These are phyloP conservation scores for Clathrus columnatus DNA, from an alignment of 768 basidiomycete genomes.

Conservation along the genomic window DNA sequence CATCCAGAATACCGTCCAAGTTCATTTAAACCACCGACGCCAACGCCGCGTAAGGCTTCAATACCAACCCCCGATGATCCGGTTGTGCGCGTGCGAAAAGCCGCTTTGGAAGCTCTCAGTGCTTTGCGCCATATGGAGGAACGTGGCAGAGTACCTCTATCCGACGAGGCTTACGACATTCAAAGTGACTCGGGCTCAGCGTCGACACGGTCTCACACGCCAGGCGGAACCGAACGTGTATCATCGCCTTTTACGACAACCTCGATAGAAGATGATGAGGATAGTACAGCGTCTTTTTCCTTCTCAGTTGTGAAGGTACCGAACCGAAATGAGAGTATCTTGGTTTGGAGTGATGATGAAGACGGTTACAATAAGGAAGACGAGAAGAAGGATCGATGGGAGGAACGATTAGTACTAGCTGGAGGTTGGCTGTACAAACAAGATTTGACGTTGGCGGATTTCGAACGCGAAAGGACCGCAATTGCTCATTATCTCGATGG, in stretches of 20 bases:
- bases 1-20: constrained; percentile 45
- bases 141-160: constrained; percentile 59
- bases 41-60: constrained; percentile 28
- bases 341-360: constrained; percentile 77
- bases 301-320: constrained; percentile 64
- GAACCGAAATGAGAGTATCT: constrained; percentile 53
- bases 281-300: constrained; percentile 54
- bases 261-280: constrained; percentile 27
- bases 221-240: constrained; percentile 10
- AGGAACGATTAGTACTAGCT: constrained; percentile 69
- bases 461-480: constrained; percentile 48
- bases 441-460: constrained; percentile 44
- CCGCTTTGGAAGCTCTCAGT: constrained; percentile 77
- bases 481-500: constrained; percentile 59
- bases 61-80: constrained; percentile 42
- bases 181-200: constrained; percentile 57
- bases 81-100: constrained; percentile 58
- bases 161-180: constrained; percentile 76
- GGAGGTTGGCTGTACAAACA: constrained; percentile 78
- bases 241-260: constrained; percentile 12
- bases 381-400: constrained; percentile 68
- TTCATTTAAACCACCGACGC: constrained; percentile 26
- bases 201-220: constrained; percentile 24
- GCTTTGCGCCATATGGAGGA: constrained; percentile 78
- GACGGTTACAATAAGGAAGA: constrained; percentile 36